These are phyloP conservation scores for Bimuria novae-zelandiae DNA, from an alignment of 2,329 filamentous ascomycete species.

Conservation along the genomic window DNA sequence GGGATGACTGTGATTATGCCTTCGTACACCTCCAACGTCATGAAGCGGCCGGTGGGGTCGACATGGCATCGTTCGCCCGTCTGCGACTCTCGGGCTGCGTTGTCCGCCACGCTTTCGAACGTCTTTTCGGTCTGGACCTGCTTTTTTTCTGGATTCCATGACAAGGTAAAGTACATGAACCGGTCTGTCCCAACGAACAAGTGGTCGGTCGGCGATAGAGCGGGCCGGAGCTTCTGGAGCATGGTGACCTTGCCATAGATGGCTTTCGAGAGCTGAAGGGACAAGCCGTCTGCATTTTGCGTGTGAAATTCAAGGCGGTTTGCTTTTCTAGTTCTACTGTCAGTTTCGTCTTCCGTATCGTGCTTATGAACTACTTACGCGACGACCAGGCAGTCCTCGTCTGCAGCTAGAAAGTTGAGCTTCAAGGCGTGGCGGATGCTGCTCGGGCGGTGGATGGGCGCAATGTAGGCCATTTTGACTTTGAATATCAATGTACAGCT, in stretches of 20 bases:
- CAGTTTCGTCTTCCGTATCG: neutral
- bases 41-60: slow-evolving; percentile 74
- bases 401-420: slow-evolving; percentile 72
- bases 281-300: slow-evolving; percentile 62
- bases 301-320: slow-evolving; percentile 87
- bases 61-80: slow-evolving; percentile 82
- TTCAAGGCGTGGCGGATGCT: slow-evolving; percentile 88
- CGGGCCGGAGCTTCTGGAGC: slow-evolving; percentile 77
- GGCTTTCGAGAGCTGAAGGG: slow-evolving; percentile 68
- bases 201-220: slow-evolving; percentile 75
- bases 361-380: slow-evolving; percentile 64
- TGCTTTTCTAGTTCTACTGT: slow-evolving; percentile 61
- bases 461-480: slow-evolving; percentile 82
- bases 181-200: slow-evolving; percentile 92
- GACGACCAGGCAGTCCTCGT: slow-evolving; percentile 82
- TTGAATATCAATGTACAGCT: slow-evolving; percentile 16
- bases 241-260: slow-evolving; percentile 88
- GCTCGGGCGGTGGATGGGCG: slow-evolving; percentile 89
- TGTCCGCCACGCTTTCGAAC: slow-evolving; percentile 64
- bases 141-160: slow-evolving; percentile 70
- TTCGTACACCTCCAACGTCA: slow-evolving; percentile 71
- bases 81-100: slow-evolving; percentile 72
- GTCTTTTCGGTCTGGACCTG: slow-evolving; percentile 61
- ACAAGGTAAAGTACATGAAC: slow-evolving; percentile 86
- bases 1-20: slow-evolving; percentile 69